Base-by-base conservation (phyloP, 2,329 filamentous ascomycete species). In the Cercospora janseana region DNA sequence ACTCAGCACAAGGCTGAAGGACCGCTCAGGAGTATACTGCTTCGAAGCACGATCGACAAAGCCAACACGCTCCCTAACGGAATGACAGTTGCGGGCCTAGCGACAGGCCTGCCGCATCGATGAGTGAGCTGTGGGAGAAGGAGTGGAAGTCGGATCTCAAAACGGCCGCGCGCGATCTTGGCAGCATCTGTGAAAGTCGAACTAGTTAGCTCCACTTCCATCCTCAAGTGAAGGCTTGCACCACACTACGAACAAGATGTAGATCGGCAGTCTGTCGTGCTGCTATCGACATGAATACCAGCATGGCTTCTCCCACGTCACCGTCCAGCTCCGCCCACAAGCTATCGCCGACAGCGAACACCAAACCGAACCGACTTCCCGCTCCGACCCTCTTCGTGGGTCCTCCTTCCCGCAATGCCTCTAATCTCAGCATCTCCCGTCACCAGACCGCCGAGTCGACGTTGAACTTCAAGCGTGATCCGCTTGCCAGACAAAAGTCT, bases 371-470 rank as follows among this genome's bases (percentile, higher is more conserved):
- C 60, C 79, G 82, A 18, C 76, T 83, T 6, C 82, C 82, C 24
- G 88, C 88, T 16, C 88, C 89, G 1, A 78, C 84, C 2, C 79
- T 95, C 40, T 95, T 95, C 69, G 80, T 90, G 49, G 87, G 87
- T 31, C 83, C 83, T 2, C 87, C 88, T 12, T 94, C 88, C 5
- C 85, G 83, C 59, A 85, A 89, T 72, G 82, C 85, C 51, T 78
- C 75, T n/a, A 73, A 70, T 47, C 70, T 72, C 32, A 77, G 75
- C 13, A 68, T 78, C 40, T 61, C 71, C 4, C 62, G 61, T 21
- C 51, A 56, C 18, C 49, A 60, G 52, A 50, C 54, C n/a, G 40
- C 56, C 13, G 52, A 59, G 35, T 18, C 54, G 21, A 46, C 46
- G 16, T 26, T 29, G 15, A 56, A 58, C 38, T 18, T 47, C 16